Percentiles rank a stretch among this genome's conserved stretches.
Conservation (phyloP, 2,329 filamentous ascomycete genomes). For the Neofusicoccum cordaticola region DNA sequence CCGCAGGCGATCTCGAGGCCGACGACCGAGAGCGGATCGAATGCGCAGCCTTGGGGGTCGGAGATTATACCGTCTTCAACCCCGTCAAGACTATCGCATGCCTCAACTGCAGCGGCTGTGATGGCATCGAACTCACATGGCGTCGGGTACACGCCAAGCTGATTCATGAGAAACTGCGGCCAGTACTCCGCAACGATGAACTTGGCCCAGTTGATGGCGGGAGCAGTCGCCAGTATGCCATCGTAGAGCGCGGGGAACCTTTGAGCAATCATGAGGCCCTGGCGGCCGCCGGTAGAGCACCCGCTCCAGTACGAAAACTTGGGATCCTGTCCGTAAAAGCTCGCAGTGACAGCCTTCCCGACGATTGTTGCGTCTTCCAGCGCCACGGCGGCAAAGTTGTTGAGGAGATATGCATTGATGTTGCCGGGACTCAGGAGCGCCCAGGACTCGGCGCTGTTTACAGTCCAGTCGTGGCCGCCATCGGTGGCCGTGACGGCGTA, state of each 20-base stretch:
- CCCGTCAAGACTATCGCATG: conserved; percentile 20
- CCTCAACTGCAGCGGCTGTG: conserved; percentile 16
- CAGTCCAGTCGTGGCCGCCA: conserved; percentile 6
- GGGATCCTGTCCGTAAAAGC: conserved; percentile 21
- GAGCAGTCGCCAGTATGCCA: conserved; percentile 40
- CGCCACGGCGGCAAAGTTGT: conserved; percentile 12
- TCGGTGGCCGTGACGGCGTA: conserved; percentile 3
- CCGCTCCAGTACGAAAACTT: conserved; percentile 39
- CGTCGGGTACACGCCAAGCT: conserved; percentile 23
- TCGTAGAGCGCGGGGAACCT: conserved; percentile 38
- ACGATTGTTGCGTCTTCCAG: conserved; percentile 21
- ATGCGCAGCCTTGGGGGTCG: neutral
- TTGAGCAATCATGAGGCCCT: conserved; percentile 39
- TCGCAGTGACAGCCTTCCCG: conserved; percentile 16
- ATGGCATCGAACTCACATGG: conserved; percentile 21
- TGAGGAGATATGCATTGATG: conserved; percentile 5
- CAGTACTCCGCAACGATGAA: conserved; percentile 26
- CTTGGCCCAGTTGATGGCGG: conserved; percentile 38
- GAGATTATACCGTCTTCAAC: conserved; percentile 13
- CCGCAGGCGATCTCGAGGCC: conserved; percentile 27
- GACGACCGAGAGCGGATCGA: conserved; percentile 22
- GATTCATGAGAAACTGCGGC: conserved; percentile 32
- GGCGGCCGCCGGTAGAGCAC: conserved; percentile 39
- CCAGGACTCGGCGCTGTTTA: conserved; percentile 16
- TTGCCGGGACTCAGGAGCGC: conserved; percentile 17